Evolutionary conservation across 495 filamentous ascomycete species (phyloP), one percentile per base, ranked within the genome.

Genomic region (Daldinia bambusicola): DNA sequence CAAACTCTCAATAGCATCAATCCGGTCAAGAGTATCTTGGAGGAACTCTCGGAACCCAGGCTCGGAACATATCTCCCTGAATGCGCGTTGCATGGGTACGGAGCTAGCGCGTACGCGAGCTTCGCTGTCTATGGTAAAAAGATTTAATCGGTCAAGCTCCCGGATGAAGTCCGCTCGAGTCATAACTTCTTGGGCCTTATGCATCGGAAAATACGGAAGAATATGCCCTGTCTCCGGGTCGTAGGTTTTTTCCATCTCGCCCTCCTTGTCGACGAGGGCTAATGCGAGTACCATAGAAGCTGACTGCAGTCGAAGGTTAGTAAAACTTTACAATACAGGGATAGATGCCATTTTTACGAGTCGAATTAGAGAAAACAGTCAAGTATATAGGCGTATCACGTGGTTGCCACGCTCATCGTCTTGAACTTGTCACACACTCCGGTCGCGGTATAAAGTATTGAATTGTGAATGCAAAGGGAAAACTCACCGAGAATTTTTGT

Each of bases 1-100:
- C 63, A 99, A 84, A 76, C 90, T 93, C 84, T 99, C 95, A 74
- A 99, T 99, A 65, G 90, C 93, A 34, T 83, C 83, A 69, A 99
- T 98, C 18, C 95, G 85, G 36, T 92, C 84, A 48, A 98, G 79
- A 0, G 95, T 99, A 12, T 86, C 89, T 68, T 96, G 88, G 36
- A 98, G 83, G 76, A 92, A 90, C 69, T 94, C 81, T 12, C 92
- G 89, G 76, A 99, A 99, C 18, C 90, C 90, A 31, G 86, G 83
- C 57, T 87, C 72, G 3, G 79, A 73, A 55, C 93, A 95, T 6
- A 99, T 92, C 68, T 94, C 86, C 34, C 87, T 86, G 79, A 99
- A 98, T 0, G 96, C 95, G 45, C 88, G 88, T 80, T 95, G 92
- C 95, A 99, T 99, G 9, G 95, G 95, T 38, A 98, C 95, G 4